phyloP scores from a whole-genome alignment of 2,329 filamentous ascomycete genomes.

The Paecilomyces sp. region DNA sequence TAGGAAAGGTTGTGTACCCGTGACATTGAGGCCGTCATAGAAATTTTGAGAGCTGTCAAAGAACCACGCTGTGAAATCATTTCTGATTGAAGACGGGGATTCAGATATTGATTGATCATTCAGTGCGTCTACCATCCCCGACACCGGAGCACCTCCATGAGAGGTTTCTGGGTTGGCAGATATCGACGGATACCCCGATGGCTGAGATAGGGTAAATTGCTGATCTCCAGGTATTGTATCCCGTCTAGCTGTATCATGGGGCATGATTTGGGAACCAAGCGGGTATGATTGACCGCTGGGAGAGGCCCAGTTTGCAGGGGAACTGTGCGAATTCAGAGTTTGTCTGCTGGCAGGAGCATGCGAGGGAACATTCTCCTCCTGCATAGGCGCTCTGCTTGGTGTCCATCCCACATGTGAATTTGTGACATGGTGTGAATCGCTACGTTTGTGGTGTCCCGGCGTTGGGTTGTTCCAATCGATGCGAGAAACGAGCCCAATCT shows the following conservation, averaged over 20 bases:
- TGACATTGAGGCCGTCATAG: constrained; percentile 43
- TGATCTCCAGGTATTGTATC: background rate
- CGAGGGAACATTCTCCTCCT: background rate
- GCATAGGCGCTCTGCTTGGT: background rate
- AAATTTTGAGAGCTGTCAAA: constrained; percentile 62
- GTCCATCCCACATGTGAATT: background rate
- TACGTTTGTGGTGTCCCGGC: background rate
- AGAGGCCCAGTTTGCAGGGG: background rate
- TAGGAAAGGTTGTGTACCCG: constrained; percentile 28
- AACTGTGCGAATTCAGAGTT: background rate
- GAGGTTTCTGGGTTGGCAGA: constrained; percentile 3
- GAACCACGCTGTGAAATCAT: constrained; percentile 79
- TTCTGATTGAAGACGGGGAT: constrained; percentile 79
- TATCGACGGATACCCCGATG: background rate
- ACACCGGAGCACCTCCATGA: constrained; percentile 28
- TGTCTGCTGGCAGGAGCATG: background rate
- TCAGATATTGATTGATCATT: constrained; percentile 82
- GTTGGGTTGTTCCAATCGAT: background rate
- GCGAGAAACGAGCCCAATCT: background rate
- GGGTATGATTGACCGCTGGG: background rate
- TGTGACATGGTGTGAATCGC: background rate
- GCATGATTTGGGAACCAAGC: background rate
- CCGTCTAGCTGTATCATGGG: background rate
- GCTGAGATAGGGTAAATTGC: background rate
- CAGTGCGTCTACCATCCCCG: constrained; percentile 60